Conservation (phyloP, 2,329 filamentous ascomycete genomes). For the Samsoniella hepiali region DNA sequence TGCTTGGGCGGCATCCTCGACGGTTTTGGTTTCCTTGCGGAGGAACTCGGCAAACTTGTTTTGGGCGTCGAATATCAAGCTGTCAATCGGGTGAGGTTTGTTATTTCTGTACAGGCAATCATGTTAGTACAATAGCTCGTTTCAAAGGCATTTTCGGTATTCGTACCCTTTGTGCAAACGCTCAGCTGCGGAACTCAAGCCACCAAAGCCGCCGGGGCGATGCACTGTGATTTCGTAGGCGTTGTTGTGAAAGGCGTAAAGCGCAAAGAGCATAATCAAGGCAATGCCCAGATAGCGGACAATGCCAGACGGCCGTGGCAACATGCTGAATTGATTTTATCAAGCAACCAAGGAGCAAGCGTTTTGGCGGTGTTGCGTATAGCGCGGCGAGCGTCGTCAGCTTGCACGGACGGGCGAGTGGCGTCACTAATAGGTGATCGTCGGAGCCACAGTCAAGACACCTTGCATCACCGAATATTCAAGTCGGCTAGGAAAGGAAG, state of each 20-base stretch:
- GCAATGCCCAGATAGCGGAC: constrained; percentile 40
- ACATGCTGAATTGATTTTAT: background rate
- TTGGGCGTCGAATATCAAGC: constrained; percentile 47
- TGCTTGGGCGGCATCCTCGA: constrained; percentile 53
- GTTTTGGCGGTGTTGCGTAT: background rate
- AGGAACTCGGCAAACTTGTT: constrained; percentile 38
- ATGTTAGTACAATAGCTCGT: background rate
- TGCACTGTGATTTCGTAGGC: constrained; percentile 20
- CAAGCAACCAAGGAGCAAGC: background rate
- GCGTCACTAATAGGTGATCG: background rate
- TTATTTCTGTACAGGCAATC: background rate
- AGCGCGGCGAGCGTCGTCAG: constrained; percentile 2
- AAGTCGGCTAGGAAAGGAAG: background rate
- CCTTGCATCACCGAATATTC: background rate
- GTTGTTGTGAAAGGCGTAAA: constrained; percentile 29
- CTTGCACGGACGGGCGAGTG: background rate
- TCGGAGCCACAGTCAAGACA: background rate
- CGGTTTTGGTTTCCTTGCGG: constrained; percentile 44
- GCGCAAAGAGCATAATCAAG: constrained; percentile 32
- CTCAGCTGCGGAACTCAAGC: constrained; percentile 3
- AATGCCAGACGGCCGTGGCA: constrained; percentile 41
- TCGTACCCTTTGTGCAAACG: constrained; percentile 4
- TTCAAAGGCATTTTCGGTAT: too few relatives aligned
- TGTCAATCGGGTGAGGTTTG: constrained; percentile 48
- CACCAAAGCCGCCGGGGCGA: constrained; percentile 9